phyloP scores from a whole-genome alignment of 768 basidiomycete genomes.

The Boletus pseudo-olivaceus region DNA sequence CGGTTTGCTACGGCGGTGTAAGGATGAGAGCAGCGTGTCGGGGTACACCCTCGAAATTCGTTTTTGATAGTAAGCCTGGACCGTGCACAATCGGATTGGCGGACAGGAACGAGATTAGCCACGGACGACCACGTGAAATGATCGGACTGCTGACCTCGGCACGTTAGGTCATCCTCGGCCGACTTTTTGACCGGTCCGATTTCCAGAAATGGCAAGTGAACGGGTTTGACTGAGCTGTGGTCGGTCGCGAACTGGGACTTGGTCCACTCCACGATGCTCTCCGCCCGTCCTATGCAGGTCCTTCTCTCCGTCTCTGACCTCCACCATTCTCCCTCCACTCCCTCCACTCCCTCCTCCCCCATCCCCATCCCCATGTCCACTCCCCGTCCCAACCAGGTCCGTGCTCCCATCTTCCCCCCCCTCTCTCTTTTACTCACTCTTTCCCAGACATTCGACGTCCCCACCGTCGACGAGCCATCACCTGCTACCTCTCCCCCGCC shows the following conservation, averaged over 20 bases:
- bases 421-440: not conserved
- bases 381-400: not conserved
- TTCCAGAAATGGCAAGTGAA: constrained; percentile 13
- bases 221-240: not conserved
- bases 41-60: no score
- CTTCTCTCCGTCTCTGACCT: constrained; percentile 4
- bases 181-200: constrained; percentile 19
- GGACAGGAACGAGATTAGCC: no score
- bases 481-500: constrained; percentile 4
- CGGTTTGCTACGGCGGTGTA: no score
- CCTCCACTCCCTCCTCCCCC: not conserved
- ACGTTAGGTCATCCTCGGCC: constrained; percentile 7
- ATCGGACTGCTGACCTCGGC: not conserved
- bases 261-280: constrained; percentile 31
- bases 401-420: no score
- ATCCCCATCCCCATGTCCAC: not conserved
- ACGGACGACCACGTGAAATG: not conserved
- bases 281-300: constrained; percentile 36
- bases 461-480: not conserved
- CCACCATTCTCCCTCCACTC: not conserved
- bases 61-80: no score
- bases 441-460: not conserved
- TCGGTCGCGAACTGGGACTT: not conserved
- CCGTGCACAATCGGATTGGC: no score
- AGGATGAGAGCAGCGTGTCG: no score